Percentiles rank a stretch among this genome's conserved stretches.
phyloP scores from a whole-genome alignment of 2,329 filamentous ascomycete species.

The Ciborinia camelliae region DNA sequence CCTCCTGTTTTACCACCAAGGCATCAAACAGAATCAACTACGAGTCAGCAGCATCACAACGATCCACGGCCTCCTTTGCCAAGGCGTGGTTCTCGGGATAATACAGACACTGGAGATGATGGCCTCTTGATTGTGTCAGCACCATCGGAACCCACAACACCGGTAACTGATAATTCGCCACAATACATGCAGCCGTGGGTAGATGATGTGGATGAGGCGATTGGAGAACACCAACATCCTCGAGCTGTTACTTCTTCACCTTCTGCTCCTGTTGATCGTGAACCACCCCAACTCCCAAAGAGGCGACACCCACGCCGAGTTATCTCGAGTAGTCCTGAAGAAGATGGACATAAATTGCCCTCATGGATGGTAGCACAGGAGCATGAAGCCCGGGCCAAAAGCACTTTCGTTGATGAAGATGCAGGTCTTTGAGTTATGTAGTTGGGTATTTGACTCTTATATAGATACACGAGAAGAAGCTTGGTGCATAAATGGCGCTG shows the following conservation, averaged over 20 bases:
- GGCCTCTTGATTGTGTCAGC: constrained; percentile 62
- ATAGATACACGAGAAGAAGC: neutral
- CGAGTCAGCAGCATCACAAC: constrained; percentile 35
- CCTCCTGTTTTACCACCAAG: constrained; percentile 35
- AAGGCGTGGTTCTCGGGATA: constrained; percentile 23
- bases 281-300: constrained; percentile 29
- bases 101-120: constrained; percentile 42
- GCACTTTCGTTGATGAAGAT: constrained; percentile 37
- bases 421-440: constrained; percentile 22
- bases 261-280: neutral
- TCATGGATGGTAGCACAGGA: constrained; percentile 39
- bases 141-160: constrained; percentile 58
- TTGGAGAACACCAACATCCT: constrained; percentile 19
- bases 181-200: constrained; percentile 38
- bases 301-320: constrained; percentile 29
- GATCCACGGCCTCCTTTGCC: constrained; percentile 49
- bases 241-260: neutral
- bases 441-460: neutral
- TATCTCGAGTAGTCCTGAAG: constrained; percentile 35
- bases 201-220: constrained; percentile 37
- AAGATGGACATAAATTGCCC: constrained; percentile 34
- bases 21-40: constrained; percentile 28
- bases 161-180: constrained; percentile 41
- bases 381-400: constrained; percentile 37
- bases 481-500: neutral